Conservation (phyloP, 2,329 filamentous ascomycete species). For the Claviceps digitariae region DNA sequence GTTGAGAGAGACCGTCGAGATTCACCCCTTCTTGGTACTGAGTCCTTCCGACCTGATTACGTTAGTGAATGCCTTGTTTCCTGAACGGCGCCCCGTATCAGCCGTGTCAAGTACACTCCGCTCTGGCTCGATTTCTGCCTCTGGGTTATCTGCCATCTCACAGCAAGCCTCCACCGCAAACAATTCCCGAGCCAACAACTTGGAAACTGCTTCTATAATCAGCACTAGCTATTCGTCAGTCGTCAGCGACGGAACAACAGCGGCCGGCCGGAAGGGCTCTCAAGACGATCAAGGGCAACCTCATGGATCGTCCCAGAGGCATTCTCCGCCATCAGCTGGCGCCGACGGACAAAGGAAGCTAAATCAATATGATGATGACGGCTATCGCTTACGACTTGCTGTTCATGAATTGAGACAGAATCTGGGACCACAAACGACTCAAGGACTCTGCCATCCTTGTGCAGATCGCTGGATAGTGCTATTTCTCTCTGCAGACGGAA, state of each 20-base stretch:
- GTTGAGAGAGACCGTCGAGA: slow-evolving; percentile 60
- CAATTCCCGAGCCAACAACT: slow-evolving; percentile 23
- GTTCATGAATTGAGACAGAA: slow-evolving; percentile 58
- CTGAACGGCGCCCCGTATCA: slow-evolving; percentile 54
- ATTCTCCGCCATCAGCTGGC: slow-evolving; percentile 38
- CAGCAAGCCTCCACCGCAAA: slow-evolving; percentile 51
- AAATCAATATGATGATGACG: slow-evolving; percentile 48
- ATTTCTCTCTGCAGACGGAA: slow-evolving; percentile 63
- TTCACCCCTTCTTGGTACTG: slow-evolving; percentile 67
- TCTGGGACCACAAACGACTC: slow-evolving; percentile 48
- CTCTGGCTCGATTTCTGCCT: slow-evolving; percentile 55
- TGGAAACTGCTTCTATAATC: slow-evolving; percentile 56
- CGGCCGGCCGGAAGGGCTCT: slow-evolving; percentile 50
- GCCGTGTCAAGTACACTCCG: slow-evolving; percentile 49
- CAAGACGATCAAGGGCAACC: slow-evolving; percentile 36
- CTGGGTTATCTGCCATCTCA: slow-evolving; percentile 53
- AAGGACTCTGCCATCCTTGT: slow-evolving; percentile 62
- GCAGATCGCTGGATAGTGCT: slow-evolving; percentile 73
- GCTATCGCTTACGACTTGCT: slow-evolving; percentile 50
- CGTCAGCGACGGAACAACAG: slow-evolving; percentile 47
- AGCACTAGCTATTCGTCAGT: slow-evolving; percentile 62
- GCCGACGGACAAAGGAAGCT: slow-evolving; percentile 27
- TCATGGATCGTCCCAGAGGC: slow-evolving; percentile 36
- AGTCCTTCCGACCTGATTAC: slow-evolving; percentile 69
- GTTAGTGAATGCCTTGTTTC: slow-evolving; percentile 72